Conservation (phyloP, 129 eudicot genomes). For the Deinandra increscens region DNA sequence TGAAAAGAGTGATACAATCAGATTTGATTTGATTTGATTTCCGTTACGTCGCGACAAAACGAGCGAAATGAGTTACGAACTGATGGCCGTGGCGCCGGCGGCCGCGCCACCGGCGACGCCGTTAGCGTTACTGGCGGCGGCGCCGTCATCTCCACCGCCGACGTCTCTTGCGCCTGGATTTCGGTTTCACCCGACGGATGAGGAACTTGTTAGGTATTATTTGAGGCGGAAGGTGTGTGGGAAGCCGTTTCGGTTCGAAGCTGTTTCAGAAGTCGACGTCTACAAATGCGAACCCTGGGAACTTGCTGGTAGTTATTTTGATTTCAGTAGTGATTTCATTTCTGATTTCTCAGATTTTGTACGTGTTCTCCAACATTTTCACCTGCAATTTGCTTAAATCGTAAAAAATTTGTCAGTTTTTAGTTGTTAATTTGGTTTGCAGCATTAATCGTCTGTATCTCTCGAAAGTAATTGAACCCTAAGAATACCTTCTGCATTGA, state of each 20-base stretch:
- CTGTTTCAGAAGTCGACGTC: constrained; percentile 74
- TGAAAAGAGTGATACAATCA: not conserved
- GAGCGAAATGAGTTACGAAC: constrained; percentile 51
- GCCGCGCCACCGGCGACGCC: not conserved
- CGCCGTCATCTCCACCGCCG: constrained; percentile 43
- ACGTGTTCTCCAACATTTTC: not conserved
- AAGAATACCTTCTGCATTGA: constrained; percentile 17
- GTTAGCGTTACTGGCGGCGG: constrained; percentile 12
- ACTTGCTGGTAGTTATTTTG: constrained; percentile 51
- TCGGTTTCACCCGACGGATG: constrained; percentile 89
- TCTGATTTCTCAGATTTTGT: not conserved
- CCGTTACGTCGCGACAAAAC: not conserved
- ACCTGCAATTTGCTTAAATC: not conserved
- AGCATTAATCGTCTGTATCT: not conserved
- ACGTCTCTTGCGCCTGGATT: constrained; percentile 84
- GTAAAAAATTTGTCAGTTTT: not conserved
- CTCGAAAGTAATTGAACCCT: constrained; percentile 1
- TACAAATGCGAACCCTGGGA: constrained; percentile 95
- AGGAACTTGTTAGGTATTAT: constrained; percentile 76
- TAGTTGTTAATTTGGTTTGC: not conserved
- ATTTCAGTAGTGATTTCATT: not conserved
- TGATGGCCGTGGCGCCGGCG: constrained; percentile 25
- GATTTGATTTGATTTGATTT: constrained; percentile 22
- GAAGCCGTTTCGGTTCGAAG: constrained; percentile 66
- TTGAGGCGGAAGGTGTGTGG: constrained; percentile 72